Base-by-base conservation (phyloP, 208 protist genomes). In the Leishmania mexicana region DNA sequence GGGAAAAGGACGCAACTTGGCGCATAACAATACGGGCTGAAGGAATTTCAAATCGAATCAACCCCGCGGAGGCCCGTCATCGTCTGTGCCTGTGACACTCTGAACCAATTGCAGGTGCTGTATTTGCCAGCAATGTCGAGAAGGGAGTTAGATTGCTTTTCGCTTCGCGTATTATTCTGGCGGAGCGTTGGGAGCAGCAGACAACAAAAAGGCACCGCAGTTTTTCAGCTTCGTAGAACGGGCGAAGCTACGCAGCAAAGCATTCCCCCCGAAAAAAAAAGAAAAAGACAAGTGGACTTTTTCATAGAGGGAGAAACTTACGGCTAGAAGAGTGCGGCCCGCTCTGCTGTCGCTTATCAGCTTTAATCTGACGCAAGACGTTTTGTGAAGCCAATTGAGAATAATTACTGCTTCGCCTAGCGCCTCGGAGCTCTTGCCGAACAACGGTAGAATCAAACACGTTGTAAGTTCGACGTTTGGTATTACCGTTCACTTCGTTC, bases 301-400 rank as follows among this genome's bases (percentile, higher is more conserved):
- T 81, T 24, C 49, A 62, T 31, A 81, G 62, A 11, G 82, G 84
- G 31, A 83, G 31, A 40, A 45, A 78, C 49, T 81, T 83, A 11
- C 28, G 47, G 73, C n/a, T 74, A 57, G 75, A 53, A 24, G 76
- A 64, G 28, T 51, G 31, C 3, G 58, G 11, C 67, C 53, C 13
- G 64, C 42, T 65, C 4, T 72, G 35, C 7, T 75, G 42, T 13
- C 24, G 76, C 3, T 71, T 84, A 7, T 88, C 79, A 15, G 77
- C 62, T 40, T 87, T 87, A 54, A 93, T 65, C 49, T 93, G 83
- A 11, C 76, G 76, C 76, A 74, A 78, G 1, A 91, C 68, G 6
- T 38, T 60, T 76, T 81, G 79, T 73, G 85, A 67, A 21, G 87
- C 78, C n/a, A 85, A 60, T 45, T 82, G 85, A 2, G 83, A 72